Evolutionary conservation across 768 basidiomycete species (phyloP).

Genomic region (Cytidiella melzeri): DNA sequence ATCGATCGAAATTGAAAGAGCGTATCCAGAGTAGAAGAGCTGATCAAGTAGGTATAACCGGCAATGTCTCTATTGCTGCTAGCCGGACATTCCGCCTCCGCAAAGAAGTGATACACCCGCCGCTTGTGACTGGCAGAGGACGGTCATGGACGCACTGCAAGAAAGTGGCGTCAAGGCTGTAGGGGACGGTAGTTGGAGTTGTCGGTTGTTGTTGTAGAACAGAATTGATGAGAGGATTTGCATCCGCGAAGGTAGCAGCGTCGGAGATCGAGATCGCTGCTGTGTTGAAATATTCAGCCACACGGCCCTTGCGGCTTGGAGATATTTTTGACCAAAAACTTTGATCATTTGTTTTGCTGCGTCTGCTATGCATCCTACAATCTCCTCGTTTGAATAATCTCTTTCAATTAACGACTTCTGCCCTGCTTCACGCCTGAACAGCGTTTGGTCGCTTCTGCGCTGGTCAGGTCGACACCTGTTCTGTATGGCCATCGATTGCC

Average conservation of each 20-base stretch:
- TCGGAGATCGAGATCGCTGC: slow-evolving; percentile 17
- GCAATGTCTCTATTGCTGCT: not conserved
- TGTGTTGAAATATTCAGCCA: slow-evolving; percentile 16
- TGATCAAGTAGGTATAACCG: not conserved
- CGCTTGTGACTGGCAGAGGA: not conserved
- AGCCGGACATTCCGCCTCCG: not conserved
- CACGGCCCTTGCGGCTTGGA: not conserved
- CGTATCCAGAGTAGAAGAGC: not conserved
- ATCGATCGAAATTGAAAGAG: not conserved
- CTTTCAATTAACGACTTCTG: not conserved
- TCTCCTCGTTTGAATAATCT: not conserved
- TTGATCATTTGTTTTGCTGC: not conserved
- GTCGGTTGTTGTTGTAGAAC: not conserved
- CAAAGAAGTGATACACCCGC: not conserved
- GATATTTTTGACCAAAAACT: slow-evolving; percentile 6
- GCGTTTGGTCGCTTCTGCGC: slow-evolving; percentile 3
- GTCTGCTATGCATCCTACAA: not conserved
- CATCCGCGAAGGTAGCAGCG: slow-evolving; percentile 17
- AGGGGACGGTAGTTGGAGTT: not conserved
- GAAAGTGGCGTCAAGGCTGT: too few species aligned
- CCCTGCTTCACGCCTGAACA: not conserved
- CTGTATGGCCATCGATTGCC: slow-evolving; percentile 12
- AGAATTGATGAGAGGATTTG: slow-evolving; percentile 11
- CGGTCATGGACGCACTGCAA: too few species aligned
- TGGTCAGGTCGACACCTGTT: slow-evolving; percentile 1